Base-by-base conservation (phyloP, 1,139 yeast genomes). In the Debaryomyces singareniensis region DNA sequence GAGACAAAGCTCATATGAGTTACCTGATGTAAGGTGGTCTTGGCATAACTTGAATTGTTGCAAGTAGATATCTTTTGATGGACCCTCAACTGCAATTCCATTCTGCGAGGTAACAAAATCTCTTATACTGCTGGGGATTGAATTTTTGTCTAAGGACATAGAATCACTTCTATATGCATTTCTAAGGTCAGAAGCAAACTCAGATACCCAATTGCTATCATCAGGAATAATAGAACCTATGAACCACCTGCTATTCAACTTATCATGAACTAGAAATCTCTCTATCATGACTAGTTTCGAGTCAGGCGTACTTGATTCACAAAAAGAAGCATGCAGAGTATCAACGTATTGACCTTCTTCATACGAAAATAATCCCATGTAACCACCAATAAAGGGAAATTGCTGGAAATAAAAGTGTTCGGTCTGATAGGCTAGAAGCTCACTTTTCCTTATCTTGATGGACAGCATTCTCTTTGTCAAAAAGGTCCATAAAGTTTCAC, bases 1-100 rank as follows among this genome's bases (percentile, higher is more conserved):
- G 24, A 91, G 66, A 49, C 98, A 91, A 15, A 93, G 68, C 51
- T 93, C 99, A 47, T 93, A 93, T 2, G 97, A 87, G 47, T 91
- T 94, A 7, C 99, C 99, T 4, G 78, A 60, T 33, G 70, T 75
- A 27, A 93, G 65, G 39, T 60, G 76, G 13, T 74, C 69, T 52
- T 86, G 94, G 49, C 96, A 85, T 31, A 58, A 41, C 2, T 62
- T 49, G 45, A 87, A 84, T 29, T 75, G 76, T 3, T 61, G 39
- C 5, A 61, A 52, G 53, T 89, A 91, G 1, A 57, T 49, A 0
- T 61, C 62, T 37, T 71, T 68, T 14, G 70, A 58, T 0, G 95
- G 95, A 33, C 65, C 55, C 15, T 57, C 60, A 30, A 77, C 66
- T 13, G 44, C 44, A 10, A 69, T 54, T n/a, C 43, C 37, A 24